Base-by-base conservation (phyloP, 345 rosid species). In the Eutrema yunnanense region DNA sequence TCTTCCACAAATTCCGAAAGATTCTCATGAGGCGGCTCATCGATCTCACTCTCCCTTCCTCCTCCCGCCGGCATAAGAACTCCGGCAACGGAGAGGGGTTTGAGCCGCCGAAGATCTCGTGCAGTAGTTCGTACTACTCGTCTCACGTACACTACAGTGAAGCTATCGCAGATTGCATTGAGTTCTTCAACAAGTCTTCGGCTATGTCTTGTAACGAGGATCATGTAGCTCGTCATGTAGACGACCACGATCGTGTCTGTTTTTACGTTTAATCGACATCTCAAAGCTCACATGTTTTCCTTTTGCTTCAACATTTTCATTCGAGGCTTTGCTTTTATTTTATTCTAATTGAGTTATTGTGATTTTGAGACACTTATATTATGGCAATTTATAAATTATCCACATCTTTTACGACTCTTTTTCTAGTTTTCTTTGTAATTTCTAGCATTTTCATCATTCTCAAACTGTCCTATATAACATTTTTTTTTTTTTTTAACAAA, bases 151-250 rank as follows among this genome's bases (percentile, higher is more conserved):
- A 93, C 38, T 88, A 93, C 66, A 79, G 75, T 4, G 96, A 90
- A 74, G 96, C 98, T 41, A 86, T 90, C n/a, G 89, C 97, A 0
- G 98, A 90, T 74, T 93, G 98, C 78, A 93, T 93, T 27, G 98
- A 88, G 92, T 93, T 93, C 82, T 85, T 93, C 72, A 93, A 90
- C 65, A 88, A 86, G 87, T 87, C 98, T 4, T 84, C 96, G 2
- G 83, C 85, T 69, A 86, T 57, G 65, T 88, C 84, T 56, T 90
- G 79, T 43, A 90, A 83, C 32, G 62, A 68, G 42, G 79, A 84
- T 44, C 82, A 84, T 19, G 85, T 81, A 70, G 87, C 78, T 74
- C 85, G 82, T 3, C 63, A 34, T 32, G 88, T 80, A 32, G 84
- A 79, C 7, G 86, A 81, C 38, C 59, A 77, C 40, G 77, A 83